A percentile compares a stretch with the other conserved stretches of the same genome.
Evolutionary conservation across 257 asterid species (phyloP).

Genomic region (Primulina tabacum): DNA sequence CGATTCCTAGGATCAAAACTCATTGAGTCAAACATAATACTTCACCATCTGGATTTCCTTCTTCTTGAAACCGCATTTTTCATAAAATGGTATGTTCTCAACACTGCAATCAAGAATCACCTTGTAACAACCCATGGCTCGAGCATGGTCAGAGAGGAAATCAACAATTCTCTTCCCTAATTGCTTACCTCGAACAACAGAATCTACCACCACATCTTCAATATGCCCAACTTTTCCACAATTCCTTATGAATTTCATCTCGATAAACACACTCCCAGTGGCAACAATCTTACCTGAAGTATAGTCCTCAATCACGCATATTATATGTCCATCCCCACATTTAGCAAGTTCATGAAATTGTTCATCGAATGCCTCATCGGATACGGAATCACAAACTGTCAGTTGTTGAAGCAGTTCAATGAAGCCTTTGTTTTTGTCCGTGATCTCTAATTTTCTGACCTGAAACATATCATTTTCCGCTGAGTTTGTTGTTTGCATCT

Average conservation of each 20-base stretch:
- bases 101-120: constrained; percentile 76
- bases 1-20: neutral
- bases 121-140: constrained; percentile 70
- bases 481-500: constrained; percentile 32
- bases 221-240: constrained; percentile 84
- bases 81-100: constrained; percentile 63
- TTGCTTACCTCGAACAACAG: constrained; percentile 60
- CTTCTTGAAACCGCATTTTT: constrained; percentile 78
- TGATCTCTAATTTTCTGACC: constrained; percentile 60
- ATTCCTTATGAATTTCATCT: constrained; percentile 65
- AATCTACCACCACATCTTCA: constrained; percentile 92
- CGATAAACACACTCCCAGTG: constrained; percentile 71
- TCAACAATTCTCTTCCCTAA: constrained; percentile 67
- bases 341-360: constrained; percentile 50
- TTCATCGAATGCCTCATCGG: constrained; percentile 52
- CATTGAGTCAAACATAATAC: constrained; percentile 44
- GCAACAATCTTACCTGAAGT: constrained; percentile 59
- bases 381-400: constrained; percentile 56
- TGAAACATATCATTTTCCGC: constrained; percentile 35
- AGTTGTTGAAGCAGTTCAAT: constrained; percentile 63
- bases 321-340: constrained; percentile 58
- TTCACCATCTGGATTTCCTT: constrained; percentile 76
- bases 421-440: constrained; percentile 69
- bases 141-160: constrained; percentile 67
- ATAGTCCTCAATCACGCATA: constrained; percentile 63